A percentile compares a stretch with the other conserved stretches of the same genome.
Evolutionary conservation across 805 yeast genomes (phyloP).

Genomic region (Saccharomycopsis guyanensis): DNA sequence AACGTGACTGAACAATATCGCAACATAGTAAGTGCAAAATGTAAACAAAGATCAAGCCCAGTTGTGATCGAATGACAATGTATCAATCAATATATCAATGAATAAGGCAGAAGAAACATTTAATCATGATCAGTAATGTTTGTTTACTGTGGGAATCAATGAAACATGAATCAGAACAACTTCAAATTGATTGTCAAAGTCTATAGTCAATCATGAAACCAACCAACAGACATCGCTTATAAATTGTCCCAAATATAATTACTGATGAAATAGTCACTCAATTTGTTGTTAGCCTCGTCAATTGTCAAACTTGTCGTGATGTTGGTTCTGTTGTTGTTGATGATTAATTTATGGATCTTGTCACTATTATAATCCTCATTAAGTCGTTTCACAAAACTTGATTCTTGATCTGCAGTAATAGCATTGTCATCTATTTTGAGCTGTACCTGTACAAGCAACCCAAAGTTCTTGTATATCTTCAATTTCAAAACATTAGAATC

Average conservation of each 20-base stretch:
- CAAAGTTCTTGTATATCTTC: slow-evolving; percentile 53
- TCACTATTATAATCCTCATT: slow-evolving; percentile 5
- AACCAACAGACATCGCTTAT: too few relatives aligned
- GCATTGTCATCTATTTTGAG: slow-evolving; percentile 28
- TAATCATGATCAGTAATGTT: too few relatives aligned
- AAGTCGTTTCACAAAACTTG: slow-evolving; percentile 8
- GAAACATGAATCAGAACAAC: too few relatives aligned
- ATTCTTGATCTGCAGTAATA: slow-evolving; percentile 30
- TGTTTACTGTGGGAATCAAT: too few relatives aligned
- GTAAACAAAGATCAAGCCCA: too few relatives aligned
- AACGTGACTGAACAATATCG: too few relatives aligned
- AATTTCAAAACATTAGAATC: slow-evolving; percentile 45
- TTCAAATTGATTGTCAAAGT: too few relatives aligned
- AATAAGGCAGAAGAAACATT: too few relatives aligned
- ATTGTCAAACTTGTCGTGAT: slow-evolving; percentile 16
- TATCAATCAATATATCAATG: too few relatives aligned
- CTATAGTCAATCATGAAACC: too few relatives aligned
- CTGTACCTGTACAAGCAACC: slow-evolving; percentile 39
- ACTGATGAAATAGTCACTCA: slow-evolving; percentile 61
- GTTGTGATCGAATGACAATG: too few relatives aligned
- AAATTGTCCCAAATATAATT: slow-evolving; percentile 74
- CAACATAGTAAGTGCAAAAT: too few relatives aligned
- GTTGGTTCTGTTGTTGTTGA: slow-evolving; percentile 18
- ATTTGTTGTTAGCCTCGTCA: slow-evolving; percentile 31
- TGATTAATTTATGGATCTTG: slow-evolving; percentile 15